These are phyloP conservation scores for Penicillium hesseltinei DNA, from an alignment of 2,329 filamentous ascomycete species.

Conservation along the genomic window DNA sequence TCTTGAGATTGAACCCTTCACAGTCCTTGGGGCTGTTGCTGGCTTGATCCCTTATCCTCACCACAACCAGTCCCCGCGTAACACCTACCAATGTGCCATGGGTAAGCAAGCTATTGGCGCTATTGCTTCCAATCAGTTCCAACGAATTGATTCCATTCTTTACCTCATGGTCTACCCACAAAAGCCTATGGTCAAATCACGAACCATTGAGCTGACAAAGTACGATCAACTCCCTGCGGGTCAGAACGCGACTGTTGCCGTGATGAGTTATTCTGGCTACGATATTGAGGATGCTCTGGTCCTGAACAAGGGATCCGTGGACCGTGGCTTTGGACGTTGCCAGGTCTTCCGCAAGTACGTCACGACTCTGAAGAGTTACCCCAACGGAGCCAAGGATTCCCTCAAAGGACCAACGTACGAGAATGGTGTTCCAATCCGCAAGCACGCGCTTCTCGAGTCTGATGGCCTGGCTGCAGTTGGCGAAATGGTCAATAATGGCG, in stretches of 20 bases:
- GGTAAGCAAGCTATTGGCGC: constrained; percentile 99
- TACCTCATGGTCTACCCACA: constrained; percentile 98
- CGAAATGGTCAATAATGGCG: constrained; percentile 70
- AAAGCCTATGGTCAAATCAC: constrained; percentile 93
- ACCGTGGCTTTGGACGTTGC: constrained; percentile 92
- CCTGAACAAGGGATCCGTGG: constrained; percentile 91
- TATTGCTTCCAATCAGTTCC: constrained; percentile 97
- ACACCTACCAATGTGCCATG: constrained; percentile 99
- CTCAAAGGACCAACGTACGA: constrained; percentile 65
- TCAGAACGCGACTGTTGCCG: constrained; percentile 94
- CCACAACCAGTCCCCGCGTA: constrained; percentile 97
- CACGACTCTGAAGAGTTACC: constrained; percentile 81
- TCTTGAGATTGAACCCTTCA: constrained; percentile 97
- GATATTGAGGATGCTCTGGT: constrained; percentile 99
- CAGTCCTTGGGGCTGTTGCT: constrained; percentile 89
- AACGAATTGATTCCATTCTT: constrained; percentile 90
- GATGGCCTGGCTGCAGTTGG: constrained; percentile 90
- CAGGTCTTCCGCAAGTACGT: constrained; percentile 97
- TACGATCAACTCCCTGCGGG: constrained; percentile 97
- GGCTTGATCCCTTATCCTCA: constrained; percentile 97
- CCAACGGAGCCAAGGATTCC: constrained; percentile 67
- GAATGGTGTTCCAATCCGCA: constrained; percentile 59
- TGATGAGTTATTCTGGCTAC: constrained; percentile 99
- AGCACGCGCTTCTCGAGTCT: constrained; percentile 71
- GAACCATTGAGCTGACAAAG: constrained; percentile 93